These are phyloP conservation scores for Xylaria sp. DNA, from an alignment of 2,329 filamentous ascomycete species.

Conservation along the genomic window DNA sequence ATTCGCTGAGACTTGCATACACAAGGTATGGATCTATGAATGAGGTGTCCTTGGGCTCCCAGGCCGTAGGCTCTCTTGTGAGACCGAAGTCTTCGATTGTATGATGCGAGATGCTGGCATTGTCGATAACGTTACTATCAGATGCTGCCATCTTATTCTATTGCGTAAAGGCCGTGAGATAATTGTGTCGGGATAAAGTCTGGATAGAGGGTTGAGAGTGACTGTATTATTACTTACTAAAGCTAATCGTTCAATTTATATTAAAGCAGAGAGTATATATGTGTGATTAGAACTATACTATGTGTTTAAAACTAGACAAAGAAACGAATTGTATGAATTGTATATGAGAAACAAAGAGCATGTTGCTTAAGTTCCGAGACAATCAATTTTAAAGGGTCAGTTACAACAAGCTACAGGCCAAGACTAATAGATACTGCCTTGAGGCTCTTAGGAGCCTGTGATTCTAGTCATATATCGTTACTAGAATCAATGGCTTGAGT, in stretches of 20 bases:
- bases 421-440: background rate
- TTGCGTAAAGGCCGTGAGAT: background rate
- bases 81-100: conserved; percentile 20
- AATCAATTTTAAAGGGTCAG: background rate
- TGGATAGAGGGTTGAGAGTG: background rate
- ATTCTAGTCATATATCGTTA: background rate
- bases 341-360: conserved; percentile 14
- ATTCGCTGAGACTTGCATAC: background rate
- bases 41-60: conserved; percentile 16
- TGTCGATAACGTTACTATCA: background rate
- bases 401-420: background rate
- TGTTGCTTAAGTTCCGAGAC: background rate
- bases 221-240: background rate
- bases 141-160: conserved; percentile 6
- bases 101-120: background rate
- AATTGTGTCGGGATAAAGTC: background rate
- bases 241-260: background rate
- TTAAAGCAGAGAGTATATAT: background rate
- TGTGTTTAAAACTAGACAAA: conserved; percentile 6
- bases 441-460: background rate
- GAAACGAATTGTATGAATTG: conserved; percentile 24
- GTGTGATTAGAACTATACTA: background rate
- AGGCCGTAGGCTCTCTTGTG: background rate
- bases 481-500: background rate
- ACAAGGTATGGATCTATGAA: conserved; percentile 25